Percentiles rank a stretch among this genome's conserved stretches.
Conservation (phyloP, 2,329 filamentous ascomycete genomes). For the Verruconis gallopava region DNA sequence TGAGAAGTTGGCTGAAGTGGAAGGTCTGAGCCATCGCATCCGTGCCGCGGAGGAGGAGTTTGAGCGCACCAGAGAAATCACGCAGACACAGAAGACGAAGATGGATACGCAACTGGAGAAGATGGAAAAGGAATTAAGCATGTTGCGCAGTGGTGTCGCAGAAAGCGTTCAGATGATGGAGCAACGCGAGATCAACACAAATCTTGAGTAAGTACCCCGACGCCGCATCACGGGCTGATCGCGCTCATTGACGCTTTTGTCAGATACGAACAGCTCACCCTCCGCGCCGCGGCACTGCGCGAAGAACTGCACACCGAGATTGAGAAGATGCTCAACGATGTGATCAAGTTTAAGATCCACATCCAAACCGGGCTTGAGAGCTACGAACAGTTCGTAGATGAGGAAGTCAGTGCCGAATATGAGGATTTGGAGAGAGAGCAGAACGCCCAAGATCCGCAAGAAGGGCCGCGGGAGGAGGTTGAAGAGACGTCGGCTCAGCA, state of each 20-base stretch:
- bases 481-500: not conserved
- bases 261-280: conserved; percentile 84
- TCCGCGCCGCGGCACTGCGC: conserved; percentile 69
- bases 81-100: conserved; percentile 73
- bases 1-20: conserved; percentile 85
- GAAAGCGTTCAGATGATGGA: conserved; percentile 88
- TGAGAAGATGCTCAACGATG: conserved; percentile 89
- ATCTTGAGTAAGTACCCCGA: conserved; percentile 61
- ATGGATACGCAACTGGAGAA: conserved; percentile 93
- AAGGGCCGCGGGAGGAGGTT: conserved; percentile 14
- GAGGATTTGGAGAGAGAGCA: conserved; percentile 33
- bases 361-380: conserved; percentile 85
- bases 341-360: conserved; percentile 98
- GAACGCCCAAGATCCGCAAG: conserved; percentile 19
- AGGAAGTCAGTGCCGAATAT: conserved; percentile 65
- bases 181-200: conserved; percentile 90
- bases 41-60: conserved; percentile 86
- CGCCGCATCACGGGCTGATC: not conserved
- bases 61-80: conserved; percentile 69
- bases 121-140: conserved; percentile 95
- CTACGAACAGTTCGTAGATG: conserved; percentile 85
- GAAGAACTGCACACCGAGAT: conserved; percentile 97
- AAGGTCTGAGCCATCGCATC: conserved; percentile 78
- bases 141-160: conserved; percentile 71
- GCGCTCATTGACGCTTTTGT: not conserved